Percentiles rank a stretch among this genome's conserved stretches.
phyloP scores from a whole-genome alignment of 371 early-diverging fungal species.

The Apophysomyces elegans region DNA sequence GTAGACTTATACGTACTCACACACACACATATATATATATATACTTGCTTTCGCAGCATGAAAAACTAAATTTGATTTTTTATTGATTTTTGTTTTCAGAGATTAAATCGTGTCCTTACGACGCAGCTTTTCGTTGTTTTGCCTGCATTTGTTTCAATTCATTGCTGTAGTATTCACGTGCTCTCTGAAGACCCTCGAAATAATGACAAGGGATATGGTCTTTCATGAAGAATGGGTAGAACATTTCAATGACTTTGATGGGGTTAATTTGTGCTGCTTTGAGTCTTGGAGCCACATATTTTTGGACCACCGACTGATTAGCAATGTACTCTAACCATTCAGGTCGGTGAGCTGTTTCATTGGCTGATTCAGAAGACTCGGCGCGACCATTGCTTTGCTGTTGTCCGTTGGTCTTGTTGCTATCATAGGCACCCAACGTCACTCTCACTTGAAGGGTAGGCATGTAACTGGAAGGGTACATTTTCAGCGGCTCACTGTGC shows the following conservation, averaged over 20 bases:
- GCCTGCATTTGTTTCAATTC: not conserved
- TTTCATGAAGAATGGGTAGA: slow-evolving; percentile 33
- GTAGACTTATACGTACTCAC: too few species aligned
- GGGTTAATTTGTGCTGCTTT: slow-evolving; percentile 14
- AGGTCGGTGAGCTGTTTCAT: not conserved
- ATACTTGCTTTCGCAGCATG: too few species aligned
- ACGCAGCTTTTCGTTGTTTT: not conserved
- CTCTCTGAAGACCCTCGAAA: slow-evolving; percentile 31
- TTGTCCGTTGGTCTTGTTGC: not conserved
- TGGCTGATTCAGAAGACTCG: not conserved
- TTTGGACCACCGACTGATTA: not conserved
- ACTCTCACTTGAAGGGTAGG: slow-evolving; percentile 28
- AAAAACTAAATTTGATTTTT: too few species aligned
- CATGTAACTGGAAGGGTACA: slow-evolving; percentile 31
- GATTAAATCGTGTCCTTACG: not conserved
- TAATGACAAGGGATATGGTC: slow-evolving; percentile 40
- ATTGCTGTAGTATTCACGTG: slow-evolving; percentile 7
- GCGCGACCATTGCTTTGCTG: not conserved
- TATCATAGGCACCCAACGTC: slow-evolving; percentile 1
- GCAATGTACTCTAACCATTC: not conserved
- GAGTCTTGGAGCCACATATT: not conserved
- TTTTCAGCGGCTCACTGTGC: slow-evolving; percentile 24
- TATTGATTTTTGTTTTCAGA: not conserved
- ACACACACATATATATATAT: too few species aligned
- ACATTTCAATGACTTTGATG: slow-evolving; percentile 23